Evolutionary conservation across 257 asterid species (phyloP).

Genomic region (Mentha longifolia): DNA sequence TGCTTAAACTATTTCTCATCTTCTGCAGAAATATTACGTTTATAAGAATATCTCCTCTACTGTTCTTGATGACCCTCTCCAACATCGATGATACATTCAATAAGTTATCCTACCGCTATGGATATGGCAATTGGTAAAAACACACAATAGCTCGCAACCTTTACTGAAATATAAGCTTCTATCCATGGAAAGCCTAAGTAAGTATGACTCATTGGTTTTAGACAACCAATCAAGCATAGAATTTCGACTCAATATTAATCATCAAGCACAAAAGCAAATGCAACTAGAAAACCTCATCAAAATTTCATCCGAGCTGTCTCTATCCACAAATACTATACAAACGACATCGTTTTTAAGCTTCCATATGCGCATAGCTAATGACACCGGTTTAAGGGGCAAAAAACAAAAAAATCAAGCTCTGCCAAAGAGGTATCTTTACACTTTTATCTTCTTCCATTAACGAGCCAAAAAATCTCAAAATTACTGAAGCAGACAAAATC

Average conservation of each 20-base stretch:
- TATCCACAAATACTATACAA: neutral
- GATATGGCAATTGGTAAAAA: no score
- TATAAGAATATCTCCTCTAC: no score
- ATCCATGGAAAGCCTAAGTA: neutral
- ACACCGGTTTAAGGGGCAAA: neutral
- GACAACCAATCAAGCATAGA: neutral
- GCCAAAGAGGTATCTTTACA: neutral
- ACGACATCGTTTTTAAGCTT: slow-evolving; percentile 7
- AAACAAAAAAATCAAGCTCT: neutral
- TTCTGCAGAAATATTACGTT: no score
- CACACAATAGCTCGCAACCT: no score
- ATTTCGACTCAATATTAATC: neutral
- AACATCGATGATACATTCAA: no score
- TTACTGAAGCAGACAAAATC: neutral
- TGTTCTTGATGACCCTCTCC: no score
- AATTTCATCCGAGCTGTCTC: neutral
- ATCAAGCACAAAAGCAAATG: neutral
- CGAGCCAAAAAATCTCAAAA: slow-evolving; percentile 7
- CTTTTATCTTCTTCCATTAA: neutral
- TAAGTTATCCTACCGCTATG: no score
- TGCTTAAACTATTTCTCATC: no score
- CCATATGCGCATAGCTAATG: neutral
- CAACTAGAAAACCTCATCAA: slow-evolving; percentile 18
- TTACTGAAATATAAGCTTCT: neutral
- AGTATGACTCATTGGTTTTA: neutral